These are phyloP conservation scores for Trichophaea hybrida DNA, from an alignment of 2,329 filamentous ascomycete genomes.

Conservation along the genomic window DNA sequence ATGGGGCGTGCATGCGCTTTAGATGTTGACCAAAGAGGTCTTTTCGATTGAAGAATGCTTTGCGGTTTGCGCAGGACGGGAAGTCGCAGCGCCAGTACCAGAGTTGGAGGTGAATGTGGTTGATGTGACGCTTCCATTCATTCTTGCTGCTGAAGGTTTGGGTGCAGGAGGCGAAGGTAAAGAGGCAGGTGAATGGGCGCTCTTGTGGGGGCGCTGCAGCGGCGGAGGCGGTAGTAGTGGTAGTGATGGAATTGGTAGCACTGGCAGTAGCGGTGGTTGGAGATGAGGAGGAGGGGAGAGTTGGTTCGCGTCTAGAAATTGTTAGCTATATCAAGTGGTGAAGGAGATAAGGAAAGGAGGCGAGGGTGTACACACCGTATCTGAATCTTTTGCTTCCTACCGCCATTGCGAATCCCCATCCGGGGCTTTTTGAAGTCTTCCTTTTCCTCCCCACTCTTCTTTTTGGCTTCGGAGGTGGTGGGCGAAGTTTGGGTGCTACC, in stretches of 20 bases:
- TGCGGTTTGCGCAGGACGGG: slow-evolving; percentile 13
- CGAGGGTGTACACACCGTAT: neutral
- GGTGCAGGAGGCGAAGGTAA: slow-evolving; percentile 60
- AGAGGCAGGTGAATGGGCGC: slow-evolving; percentile 60
- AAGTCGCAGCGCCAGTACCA: slow-evolving; percentile 15
- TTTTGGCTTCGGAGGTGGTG: neutral
- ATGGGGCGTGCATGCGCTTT: slow-evolving; percentile 63
- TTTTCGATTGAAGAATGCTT: slow-evolving; percentile 8
- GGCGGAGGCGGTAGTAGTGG: neutral
- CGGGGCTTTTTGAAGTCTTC: neutral
- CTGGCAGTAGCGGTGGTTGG: neutral
- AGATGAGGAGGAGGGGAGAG: neutral
- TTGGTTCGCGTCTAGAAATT: neutral
- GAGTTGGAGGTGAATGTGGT: slow-evolving; percentile 54
- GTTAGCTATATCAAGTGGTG: neutral
- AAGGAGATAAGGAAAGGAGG: neutral
- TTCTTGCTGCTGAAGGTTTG: slow-evolving; percentile 69
- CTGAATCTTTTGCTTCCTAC: slow-evolving; percentile 1
- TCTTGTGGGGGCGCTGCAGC: neutral
- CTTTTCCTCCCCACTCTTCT: neutral
- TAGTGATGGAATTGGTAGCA: neutral
- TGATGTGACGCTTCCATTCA: slow-evolving; percentile 86
- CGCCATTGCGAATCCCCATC: neutral
- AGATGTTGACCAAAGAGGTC: slow-evolving; percentile 62
- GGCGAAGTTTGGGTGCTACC: neutral